phyloP scores from a whole-genome alignment of 495 filamentous ascomycete species.

The Extremus antarcticus region DNA sequence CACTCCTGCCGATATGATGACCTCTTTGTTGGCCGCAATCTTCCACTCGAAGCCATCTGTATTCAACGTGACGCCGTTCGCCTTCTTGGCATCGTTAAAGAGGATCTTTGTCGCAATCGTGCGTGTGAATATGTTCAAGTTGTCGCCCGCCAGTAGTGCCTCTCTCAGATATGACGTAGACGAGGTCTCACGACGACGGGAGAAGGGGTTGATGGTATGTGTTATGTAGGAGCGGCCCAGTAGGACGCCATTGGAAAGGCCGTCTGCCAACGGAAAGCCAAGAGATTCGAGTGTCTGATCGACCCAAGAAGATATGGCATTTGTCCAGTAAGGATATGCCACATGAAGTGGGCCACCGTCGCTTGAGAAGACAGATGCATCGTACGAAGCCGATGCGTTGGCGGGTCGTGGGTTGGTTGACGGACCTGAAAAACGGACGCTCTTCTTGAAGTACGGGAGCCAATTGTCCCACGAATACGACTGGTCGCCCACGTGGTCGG shows the following conservation, averaged over 20 bases:
- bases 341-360: slow-evolving; percentile 46
- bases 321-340: slow-evolving; percentile 39
- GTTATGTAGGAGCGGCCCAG: slow-evolving; percentile 26
- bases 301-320: slow-evolving; percentile 34
- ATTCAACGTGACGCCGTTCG: slow-evolving; percentile 40
- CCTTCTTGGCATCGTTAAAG: slow-evolving; percentile 36
- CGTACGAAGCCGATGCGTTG: too few relatives aligned
- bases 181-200: slow-evolving; percentile 29
- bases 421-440: too few relatives aligned
- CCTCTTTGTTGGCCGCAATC: slow-evolving; percentile 39
- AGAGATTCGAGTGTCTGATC: slow-evolving; percentile 27
- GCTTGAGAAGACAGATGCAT: too few relatives aligned
- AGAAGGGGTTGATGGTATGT: slow-evolving; percentile 29
- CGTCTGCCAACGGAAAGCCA: slow-evolving; percentile 26
- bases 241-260: slow-evolving; percentile 27
- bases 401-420: too few relatives aligned
- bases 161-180: slow-evolving; percentile 34
- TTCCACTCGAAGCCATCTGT: slow-evolving; percentile 27
- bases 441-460: too few relatives aligned
- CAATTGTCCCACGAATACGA: too few relatives aligned
- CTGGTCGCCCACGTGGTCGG: slow-evolving; percentile 43
- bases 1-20: slow-evolving; percentile 46
- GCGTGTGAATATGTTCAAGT: slow-evolving; percentile 29
- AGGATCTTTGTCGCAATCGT: slow-evolving; percentile 37
- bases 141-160: slow-evolving; percentile 18